Evolutionary conservation across 2,329 filamentous ascomycete species (phyloP), one percentile per base, ranked within the genome.

Genomic region (Mycosphaerelloides madeirae): DNA sequence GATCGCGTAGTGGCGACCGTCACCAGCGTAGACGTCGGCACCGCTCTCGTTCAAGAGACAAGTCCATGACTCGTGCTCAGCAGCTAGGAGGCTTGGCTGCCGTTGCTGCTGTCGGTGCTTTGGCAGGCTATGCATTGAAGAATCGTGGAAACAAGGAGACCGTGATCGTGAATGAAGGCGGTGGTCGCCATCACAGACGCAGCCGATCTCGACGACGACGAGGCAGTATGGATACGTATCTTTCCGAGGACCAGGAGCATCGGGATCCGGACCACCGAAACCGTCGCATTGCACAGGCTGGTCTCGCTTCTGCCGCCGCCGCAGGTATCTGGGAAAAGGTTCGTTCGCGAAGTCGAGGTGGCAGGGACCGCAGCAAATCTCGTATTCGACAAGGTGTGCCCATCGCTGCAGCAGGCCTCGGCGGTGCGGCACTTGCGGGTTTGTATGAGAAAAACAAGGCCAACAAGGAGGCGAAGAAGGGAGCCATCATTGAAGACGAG

Each of bases 391-490:
- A 76, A 49, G 79, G 77, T 37, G 68, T 79, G 5, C 80, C 80
- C 1, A 76, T 83, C 42, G 74, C 77, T 53, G 79, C 77, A 31
- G 78, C 79, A 41, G 80, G 80, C 38, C 65, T 81, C 12, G 76
- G 77, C 35, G 79, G 77, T 52, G 80, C 80, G 31, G 80, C 78
- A 12, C 68, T 79, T 25, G 77, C 80, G 45, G 77, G 77, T 18
- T 61, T 83, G 13, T 83, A 82, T 56, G 80, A 83, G 63, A 80
- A 75, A 56, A 76, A 74, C 48, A 80, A 81, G 63, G 76, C 72
- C 31, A 79, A 77, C 60, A 79, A 79, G 56, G 75, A 77, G 44
- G 70, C 68, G 14, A 75, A 74, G 58, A 70, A 72, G 47, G 63
- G 70, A 38, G 58, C 63, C 32, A 58, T 67, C 40, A 59, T 62